phyloP scores from a whole-genome alignment of 1,139 yeast species.

The Waltiozyma sp. region DNA sequence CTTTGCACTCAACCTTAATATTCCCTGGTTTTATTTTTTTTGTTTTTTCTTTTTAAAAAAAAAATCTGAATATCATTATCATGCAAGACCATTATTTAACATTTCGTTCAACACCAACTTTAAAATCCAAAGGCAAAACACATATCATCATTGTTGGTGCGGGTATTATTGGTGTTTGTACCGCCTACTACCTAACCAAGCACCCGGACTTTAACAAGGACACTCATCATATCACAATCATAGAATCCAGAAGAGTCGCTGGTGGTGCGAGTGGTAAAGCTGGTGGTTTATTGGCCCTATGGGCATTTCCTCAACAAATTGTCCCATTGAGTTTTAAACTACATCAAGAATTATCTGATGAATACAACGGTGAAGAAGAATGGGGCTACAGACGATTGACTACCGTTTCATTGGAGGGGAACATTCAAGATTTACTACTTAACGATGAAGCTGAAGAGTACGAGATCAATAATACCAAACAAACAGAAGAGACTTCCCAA shows the following conservation, averaged over 20 bases:
- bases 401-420: slow-evolving; percentile 83
- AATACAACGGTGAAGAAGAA: slow-evolving; percentile 67
- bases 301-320: slow-evolving; percentile 96
- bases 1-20: too few relatives aligned
- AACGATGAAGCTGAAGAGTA: slow-evolving; percentile 15
- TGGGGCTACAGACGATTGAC: slow-evolving; percentile 93
- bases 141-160: slow-evolving; percentile 81
- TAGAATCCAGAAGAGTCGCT: slow-evolving; percentile 87
- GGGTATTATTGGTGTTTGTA: slow-evolving; percentile 92
- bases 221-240: slow-evolving; percentile 71
- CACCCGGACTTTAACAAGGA: slow-evolving; percentile 71
- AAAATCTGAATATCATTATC: too few relatives aligned
- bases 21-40: too few relatives aligned
- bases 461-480: too few relatives aligned
- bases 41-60: too few relatives aligned
- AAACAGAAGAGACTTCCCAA: neutral
- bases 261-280: slow-evolving; percentile 98
- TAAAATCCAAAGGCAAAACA: slow-evolving; percentile 46
- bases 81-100: slow-evolving; percentile 13
- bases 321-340: slow-evolving; percentile 81
- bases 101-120: slow-evolving; percentile 40
- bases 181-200: slow-evolving; percentile 77
- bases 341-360: slow-evolving; percentile 73
- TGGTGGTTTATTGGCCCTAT: slow-evolving; percentile 84
- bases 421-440: slow-evolving; percentile 31